phyloP scores from a whole-genome alignment of 106 monocot species.

The Acorus calamus region DNA sequence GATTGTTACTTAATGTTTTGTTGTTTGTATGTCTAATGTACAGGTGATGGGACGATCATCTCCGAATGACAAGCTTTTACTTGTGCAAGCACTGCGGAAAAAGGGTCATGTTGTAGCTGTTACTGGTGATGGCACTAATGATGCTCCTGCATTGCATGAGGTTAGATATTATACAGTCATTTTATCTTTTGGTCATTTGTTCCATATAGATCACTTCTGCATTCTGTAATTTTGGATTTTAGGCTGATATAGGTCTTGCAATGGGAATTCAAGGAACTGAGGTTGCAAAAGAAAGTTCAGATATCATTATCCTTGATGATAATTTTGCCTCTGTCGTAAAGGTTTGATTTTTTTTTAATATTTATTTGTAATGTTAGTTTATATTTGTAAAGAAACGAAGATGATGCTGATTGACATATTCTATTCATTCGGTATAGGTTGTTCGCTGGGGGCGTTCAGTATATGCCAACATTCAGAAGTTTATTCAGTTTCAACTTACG shows the following conservation, averaged over 20 bases:
- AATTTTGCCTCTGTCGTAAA: conserved; percentile 92
- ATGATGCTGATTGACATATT: background rate
- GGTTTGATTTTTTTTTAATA: conserved; percentile 17
- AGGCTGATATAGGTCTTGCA: conserved; percentile 94
- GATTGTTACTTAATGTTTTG: no score
- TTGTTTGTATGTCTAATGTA: background rate
- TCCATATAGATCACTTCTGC: background rate
- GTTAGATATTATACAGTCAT: conserved; percentile 15
- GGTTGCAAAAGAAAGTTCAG: conserved; percentile 96
- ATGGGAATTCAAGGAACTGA: conserved; percentile 95
- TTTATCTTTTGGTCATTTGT: no score
- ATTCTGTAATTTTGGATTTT: conserved; percentile 13
- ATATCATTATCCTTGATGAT: conserved; percentile 90
- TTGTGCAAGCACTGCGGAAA: conserved; percentile 84
- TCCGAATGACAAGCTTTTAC: conserved; percentile 87
- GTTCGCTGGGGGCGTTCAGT: conserved; percentile 95
- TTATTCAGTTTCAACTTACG: conserved; percentile 95
- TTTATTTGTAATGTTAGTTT: background rate
- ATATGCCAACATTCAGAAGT: conserved; percentile 96
- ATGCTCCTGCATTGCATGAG: conserved; percentile 94
- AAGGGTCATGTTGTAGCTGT: conserved; percentile 94
- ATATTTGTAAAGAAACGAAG: background rate
- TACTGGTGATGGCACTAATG: conserved; percentile 98
- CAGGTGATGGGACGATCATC: conserved; percentile 98
- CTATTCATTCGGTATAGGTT: conserved; percentile 31